phyloP scores from a whole-genome alignment of 2,329 filamentous ascomycete species.

The Aspergillus phoenicis region DNA sequence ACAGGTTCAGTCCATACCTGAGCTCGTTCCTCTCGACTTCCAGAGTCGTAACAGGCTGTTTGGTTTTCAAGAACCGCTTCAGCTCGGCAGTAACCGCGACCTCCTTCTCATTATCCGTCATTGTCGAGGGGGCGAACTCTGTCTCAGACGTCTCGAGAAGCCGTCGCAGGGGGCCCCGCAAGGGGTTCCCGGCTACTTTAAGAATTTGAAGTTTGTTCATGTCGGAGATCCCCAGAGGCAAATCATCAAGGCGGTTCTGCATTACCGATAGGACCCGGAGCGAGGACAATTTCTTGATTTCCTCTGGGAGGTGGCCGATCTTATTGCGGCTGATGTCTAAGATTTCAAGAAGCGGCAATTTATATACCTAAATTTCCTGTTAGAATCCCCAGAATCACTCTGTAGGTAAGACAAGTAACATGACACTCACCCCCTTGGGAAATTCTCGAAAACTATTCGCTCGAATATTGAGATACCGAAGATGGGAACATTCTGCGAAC shows the following conservation, averaged over 20 bases:
- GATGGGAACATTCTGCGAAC: conserved; percentile 52
- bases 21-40: conserved; percentile 52
- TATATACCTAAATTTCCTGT: conserved; percentile 67
- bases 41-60: conserved; percentile 41
- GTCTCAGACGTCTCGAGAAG: conserved; percentile 67
- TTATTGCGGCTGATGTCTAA: conserved; percentile 90
- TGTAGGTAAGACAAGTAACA: background rate
- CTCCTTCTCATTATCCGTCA: conserved; percentile 63
- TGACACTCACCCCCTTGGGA: conserved; percentile 60
- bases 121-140: conserved; percentile 59
- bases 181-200: conserved; percentile 85
- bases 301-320: conserved; percentile 73
- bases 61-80: conserved; percentile 59
- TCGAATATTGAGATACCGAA: conserved; percentile 54
- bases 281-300: conserved; percentile 78
- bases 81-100: conserved; percentile 62
- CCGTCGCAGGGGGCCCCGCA: conserved; percentile 75
- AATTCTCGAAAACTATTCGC: conserved; percentile 60
- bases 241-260: conserved; percentile 80
- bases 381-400: conserved; percentile 8
- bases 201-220: conserved; percentile 88
- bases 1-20: conserved; percentile 34
- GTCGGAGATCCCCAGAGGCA: conserved; percentile 82
- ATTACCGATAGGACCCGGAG: conserved; percentile 87
- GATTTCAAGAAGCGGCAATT: conserved; percentile 84